Evolutionary conservation across 768 basidiomycete species (phyloP).

Genomic region (Pulveroboletus sp.): DNA sequence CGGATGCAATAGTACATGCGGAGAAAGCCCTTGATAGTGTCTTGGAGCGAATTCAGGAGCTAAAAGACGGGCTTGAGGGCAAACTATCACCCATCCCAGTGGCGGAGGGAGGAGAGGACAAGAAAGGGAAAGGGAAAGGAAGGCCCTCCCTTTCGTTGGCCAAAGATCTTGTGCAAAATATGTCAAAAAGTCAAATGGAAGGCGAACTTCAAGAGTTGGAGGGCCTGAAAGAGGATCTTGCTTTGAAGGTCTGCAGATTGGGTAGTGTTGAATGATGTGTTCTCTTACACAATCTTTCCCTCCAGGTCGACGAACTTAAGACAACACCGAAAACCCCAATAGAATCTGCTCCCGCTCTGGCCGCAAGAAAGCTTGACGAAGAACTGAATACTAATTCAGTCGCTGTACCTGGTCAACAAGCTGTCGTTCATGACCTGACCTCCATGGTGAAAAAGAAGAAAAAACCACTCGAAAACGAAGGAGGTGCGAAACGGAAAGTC

Average conservation of each 20-base stretch:
- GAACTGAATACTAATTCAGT: conserved; percentile 53
- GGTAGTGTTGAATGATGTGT: neutral
- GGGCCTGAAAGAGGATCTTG: conserved; percentile 75
- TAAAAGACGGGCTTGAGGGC: conserved; percentile 44
- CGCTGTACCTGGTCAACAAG: conserved; percentile 31
- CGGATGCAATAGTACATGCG: conserved; percentile 78
- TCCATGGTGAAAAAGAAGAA: conserved; percentile 88
- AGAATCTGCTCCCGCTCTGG: conserved; percentile 65
- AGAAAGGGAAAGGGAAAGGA: conserved; percentile 72
- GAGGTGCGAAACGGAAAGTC: conserved; percentile 63
- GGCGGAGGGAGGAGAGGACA: conserved; percentile 33
- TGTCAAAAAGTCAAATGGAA: conserved; percentile 72
- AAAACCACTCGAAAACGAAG: conserved; percentile 35
- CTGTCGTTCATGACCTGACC: conserved; percentile 76
- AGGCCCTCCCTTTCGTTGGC: conserved; percentile 35
- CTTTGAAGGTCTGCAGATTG: conserved; percentile 59
- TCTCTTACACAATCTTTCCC: neutral
- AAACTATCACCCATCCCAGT: conserved; percentile 33
- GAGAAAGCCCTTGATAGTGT: conserved; percentile 79
- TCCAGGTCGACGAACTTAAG: conserved; percentile 87
- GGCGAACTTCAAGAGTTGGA: conserved; percentile 75
- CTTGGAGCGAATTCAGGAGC: conserved; percentile 58
- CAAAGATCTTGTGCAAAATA: conserved; percentile 56
- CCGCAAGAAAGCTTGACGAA: conserved; percentile 64
- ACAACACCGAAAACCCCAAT: conserved; percentile 62